Percentiles rank a stretch among this genome's conserved stretches.
Conservation (phyloP, 148 eudicot genomes). For the Polygonum maritimum region DNA sequence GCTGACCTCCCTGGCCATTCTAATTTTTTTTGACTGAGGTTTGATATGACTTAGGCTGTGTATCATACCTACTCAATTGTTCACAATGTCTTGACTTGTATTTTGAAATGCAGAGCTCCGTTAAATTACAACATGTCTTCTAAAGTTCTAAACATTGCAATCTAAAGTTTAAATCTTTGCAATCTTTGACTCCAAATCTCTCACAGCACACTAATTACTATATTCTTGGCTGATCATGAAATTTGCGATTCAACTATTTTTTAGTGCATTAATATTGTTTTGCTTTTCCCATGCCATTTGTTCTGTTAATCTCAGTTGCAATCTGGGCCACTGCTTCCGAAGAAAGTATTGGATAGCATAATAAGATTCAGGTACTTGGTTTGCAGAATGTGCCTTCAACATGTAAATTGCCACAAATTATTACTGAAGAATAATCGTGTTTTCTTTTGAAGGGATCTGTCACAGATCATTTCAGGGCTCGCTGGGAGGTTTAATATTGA, state of each 20-base stretch:
- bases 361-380: constrained; percentile 38
- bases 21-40: not conserved
- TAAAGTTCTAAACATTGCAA: not conserved
- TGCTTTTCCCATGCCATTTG: not conserved
- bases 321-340: constrained; percentile 59
- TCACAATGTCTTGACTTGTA: not conserved
- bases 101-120: not conserved
- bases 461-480: constrained; percentile 49
- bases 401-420: not conserved
- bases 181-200: not conserved
- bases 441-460: constrained; percentile 36
- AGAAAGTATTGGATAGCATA: constrained; percentile 57
- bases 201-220: not conserved
- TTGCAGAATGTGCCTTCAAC: not conserved
- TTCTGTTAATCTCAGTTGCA: constrained; percentile 34
- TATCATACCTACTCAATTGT: not conserved
- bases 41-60: not conserved
- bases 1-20: not conserved
- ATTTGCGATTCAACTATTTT: not conserved
- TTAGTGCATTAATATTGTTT: not conserved
- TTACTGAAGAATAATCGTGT: not conserved
- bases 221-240: not conserved
- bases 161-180: not conserved
- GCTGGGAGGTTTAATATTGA: constrained; percentile 69
- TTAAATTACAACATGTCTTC: not conserved